Conservation (phyloP, 768 basidiomycete species). For the Cystobasidium ongulense region DNA sequence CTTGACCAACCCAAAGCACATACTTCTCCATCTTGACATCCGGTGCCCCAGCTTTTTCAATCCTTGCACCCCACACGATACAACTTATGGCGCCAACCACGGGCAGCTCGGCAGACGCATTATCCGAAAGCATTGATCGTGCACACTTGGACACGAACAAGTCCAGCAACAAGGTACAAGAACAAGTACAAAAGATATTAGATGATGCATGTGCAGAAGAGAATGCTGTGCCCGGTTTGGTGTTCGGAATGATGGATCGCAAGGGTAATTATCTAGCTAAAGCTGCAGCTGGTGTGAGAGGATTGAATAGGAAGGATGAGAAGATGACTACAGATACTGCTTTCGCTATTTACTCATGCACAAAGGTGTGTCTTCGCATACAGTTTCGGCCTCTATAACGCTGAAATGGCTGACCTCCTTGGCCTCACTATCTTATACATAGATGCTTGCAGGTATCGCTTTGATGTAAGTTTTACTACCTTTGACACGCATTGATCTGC, state of each 20-base stretch:
- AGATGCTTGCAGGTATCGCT: conserved; percentile 33
- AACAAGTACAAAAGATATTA: conserved; percentile 18
- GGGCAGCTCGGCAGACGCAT: too few species aligned
- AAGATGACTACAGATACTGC: conserved; percentile 30
- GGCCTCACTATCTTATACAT: background rate
- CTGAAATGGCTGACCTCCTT: background rate
- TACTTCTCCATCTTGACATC: background rate
- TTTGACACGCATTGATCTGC: background rate
- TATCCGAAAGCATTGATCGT: too few species aligned
- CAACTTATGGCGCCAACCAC: too few species aligned
- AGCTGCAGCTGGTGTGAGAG: conserved; percentile 27
- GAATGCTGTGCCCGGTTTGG: conserved; percentile 27
- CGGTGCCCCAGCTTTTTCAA: background rate
- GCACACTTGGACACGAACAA: background rate
- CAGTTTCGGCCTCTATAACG: background rate
- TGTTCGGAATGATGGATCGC: conserved; percentile 31
- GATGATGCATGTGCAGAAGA: conserved; percentile 7
- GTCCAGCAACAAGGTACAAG: conserved; percentile 12
- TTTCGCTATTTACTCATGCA: conserved; percentile 32
- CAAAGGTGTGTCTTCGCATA: conserved; percentile 6
- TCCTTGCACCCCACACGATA: background rate
- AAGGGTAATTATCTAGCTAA: conserved; percentile 29
- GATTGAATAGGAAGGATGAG: conserved; percentile 24
- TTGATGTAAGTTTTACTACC: conserved; percentile 9
- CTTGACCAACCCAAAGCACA: background rate